These are phyloP conservation scores for Larix kaempferi DNA, from an alignment of 75 land plant species.

Conservation along the genomic window DNA sequence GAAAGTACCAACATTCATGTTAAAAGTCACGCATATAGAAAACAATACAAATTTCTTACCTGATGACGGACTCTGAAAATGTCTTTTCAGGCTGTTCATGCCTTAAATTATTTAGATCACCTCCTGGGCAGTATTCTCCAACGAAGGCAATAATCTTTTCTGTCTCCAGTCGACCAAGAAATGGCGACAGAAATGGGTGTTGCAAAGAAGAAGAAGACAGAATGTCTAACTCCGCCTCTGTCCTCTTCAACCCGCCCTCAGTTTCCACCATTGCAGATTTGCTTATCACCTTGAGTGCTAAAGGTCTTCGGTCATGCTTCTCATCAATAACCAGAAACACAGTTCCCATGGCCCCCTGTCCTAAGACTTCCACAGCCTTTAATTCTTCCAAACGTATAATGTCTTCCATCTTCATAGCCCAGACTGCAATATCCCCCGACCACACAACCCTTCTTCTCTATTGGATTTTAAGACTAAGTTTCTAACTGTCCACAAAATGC, in stretches of 20 bases:
- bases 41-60: not conserved
- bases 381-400: not conserved
- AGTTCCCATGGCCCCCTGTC: constrained; percentile 7
- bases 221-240: constrained; percentile 3
- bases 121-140: constrained; percentile 72
- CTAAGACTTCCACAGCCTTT: not conserved
- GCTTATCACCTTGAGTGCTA: not conserved
- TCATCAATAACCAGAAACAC: constrained; percentile 3
- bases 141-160: constrained; percentile 21
- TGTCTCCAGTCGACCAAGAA: constrained; percentile 49
- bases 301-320: not conserved
- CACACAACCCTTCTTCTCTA: not conserved
- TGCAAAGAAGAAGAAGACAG: not conserved
- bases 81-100: constrained; percentile 52
- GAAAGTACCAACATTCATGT: too few relatives aligned
- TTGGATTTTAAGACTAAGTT: too few relatives aligned
- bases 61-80: constrained; percentile 61
- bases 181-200: constrained; percentile 72
- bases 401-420: not conserved
- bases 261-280: not conserved
- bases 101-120: constrained; percentile 76
- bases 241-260: not conserved
- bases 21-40: not conserved
- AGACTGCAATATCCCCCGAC: not conserved
- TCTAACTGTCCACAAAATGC: too few relatives aligned